Base-by-base conservation (phyloP, 768 basidiomycete species). In the Butyriboletus loyo region DNA sequence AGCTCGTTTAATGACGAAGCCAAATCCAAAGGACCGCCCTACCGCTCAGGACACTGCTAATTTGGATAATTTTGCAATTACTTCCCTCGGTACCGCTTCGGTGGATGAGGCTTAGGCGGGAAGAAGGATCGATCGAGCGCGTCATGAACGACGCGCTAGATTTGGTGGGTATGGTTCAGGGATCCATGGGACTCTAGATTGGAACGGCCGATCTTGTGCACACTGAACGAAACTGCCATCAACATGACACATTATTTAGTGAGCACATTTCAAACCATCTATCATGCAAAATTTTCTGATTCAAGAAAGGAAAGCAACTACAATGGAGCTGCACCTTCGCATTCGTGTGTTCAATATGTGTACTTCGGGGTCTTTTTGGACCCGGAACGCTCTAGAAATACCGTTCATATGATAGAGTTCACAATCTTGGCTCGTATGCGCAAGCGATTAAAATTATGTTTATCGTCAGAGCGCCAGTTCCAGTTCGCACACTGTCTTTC, bases 71-170 rank as follows among this genome's bases (percentile, higher is more conserved):
- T 45, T 22, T 57, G 7, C 34, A 14, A 10, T 50, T 3, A 7
- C 40, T 52, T 5, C 50, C 54, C 0, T 56, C 54, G 0, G 37
- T 44, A 3, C 53, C 45, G 0, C 54, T 50, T 2, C n/a, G 50
- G 14, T 52, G 54, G 59, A 52, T 41, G 4, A 60, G 50, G 22
- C 58, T 60, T 10, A 36, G 53, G 3, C 7, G 14, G 7, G 54
- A 60, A 21, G 59, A 60, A 44, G 44, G 50, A 7, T 51, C 58
- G 0, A 47, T 60, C 1, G 49, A 53, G 15, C 51, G 50, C 15
- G 61, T 60, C 15, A 24, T 61, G 46, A 61, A 61, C 10, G 14
- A 61, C 9, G 48, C 58, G 0, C 8, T 56, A 36, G 54, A 57
- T 9, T 30, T 61, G 9, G 55, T 61, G 36, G 54, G 41, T 15